Percentiles rank a stretch among this genome's conserved stretches.
Evolutionary conservation across 1,284 basidiomycete genomes (phyloP).

Genomic region (Boletellus dicymbophilus): DNA sequence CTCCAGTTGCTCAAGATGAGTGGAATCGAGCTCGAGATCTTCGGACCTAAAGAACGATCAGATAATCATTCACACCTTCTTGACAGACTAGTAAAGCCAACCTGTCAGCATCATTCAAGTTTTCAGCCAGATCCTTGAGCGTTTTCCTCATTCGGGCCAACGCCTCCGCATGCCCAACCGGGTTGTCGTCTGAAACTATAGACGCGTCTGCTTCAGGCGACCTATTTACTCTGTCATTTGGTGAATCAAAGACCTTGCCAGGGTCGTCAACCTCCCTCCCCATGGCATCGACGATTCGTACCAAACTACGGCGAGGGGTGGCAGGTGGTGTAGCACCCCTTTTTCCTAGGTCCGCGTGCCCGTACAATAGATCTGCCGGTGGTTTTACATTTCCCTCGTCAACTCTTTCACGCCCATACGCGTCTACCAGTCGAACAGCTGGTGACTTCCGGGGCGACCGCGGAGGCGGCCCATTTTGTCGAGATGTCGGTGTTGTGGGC

Average conservation of each 20-base stretch:
- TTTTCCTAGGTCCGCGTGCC: conserved; percentile 16
- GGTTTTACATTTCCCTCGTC: conserved; percentile 7
- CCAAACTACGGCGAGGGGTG: conserved; percentile 42
- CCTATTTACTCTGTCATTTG: conserved; percentile 14
- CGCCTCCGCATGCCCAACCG: conserved; percentile 50
- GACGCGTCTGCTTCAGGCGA: conserved; percentile 30
- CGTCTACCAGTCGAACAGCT: conserved; percentile 59
- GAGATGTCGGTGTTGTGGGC: conserved; percentile 21
- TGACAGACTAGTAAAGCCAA: conserved; percentile 33
- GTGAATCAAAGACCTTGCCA: conserved; percentile 30
- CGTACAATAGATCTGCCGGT: conserved; percentile 3
- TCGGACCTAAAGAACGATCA: conserved; percentile 34
- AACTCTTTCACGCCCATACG: conserved; percentile 49
- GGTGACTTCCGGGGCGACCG: conserved; percentile 45
- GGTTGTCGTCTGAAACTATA: conserved; percentile 28
- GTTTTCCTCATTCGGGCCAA: conserved; percentile 56
- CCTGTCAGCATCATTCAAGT: conserved; percentile 58
- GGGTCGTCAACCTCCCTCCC: conserved; percentile 52
- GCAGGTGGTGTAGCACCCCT: conserved; percentile 12
- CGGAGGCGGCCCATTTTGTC: conserved; percentile 31
- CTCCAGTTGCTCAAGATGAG: conserved; percentile 52
- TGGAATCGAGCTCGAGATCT: conserved; percentile 38
- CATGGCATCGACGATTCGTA: conserved; percentile 70
- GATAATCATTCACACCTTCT: conserved; percentile 7
- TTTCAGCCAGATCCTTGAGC: conserved; percentile 54